These are phyloP conservation scores for Plenodomus tracheiphilus DNA, from an alignment of 2,329 filamentous ascomycete species.

Conservation along the genomic window DNA sequence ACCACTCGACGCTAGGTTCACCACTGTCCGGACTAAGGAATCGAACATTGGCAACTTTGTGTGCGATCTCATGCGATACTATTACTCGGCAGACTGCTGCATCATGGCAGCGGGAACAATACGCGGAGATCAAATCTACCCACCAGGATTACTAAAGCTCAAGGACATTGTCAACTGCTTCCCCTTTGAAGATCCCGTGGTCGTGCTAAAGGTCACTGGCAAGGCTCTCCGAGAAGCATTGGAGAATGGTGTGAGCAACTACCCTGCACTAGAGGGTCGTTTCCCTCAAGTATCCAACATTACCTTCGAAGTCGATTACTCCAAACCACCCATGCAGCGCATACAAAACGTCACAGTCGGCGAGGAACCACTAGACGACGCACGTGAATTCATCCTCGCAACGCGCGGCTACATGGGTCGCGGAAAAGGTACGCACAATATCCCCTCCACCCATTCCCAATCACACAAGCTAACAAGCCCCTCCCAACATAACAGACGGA, in stretches of 20 bases:
- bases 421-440: constrained; percentile 72
- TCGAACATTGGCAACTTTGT: constrained; percentile 90
- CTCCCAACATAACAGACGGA: constrained; percentile 64
- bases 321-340: constrained; percentile 62
- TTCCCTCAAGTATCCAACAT: constrained; percentile 91
- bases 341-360: constrained; percentile 66
- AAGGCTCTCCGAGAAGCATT: constrained; percentile 75
- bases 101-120: constrained; percentile 87
- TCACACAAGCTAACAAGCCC: constrained; percentile 15
- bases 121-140: constrained; percentile 85
- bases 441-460: too few species aligned
- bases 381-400: constrained; percentile 70
- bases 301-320: constrained; percentile 70
- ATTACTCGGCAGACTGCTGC: constrained; percentile 79
- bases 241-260: constrained; percentile 79
- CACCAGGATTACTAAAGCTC: constrained; percentile 74
- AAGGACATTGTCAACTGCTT: constrained; percentile 89
- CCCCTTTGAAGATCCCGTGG: constrained; percentile 87
- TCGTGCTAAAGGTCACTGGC: constrained; percentile 73
- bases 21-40: constrained; percentile 74
- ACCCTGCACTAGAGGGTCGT: constrained; percentile 79
- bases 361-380: constrained; percentile 62
- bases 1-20: constrained; percentile 84
- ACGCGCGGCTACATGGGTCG: constrained; percentile 88
- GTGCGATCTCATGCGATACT: constrained; percentile 84